These are phyloP conservation scores for Talaromyces sp. DNA, from an alignment of 2,329 filamentous ascomycete species.

Conservation along the genomic window DNA sequence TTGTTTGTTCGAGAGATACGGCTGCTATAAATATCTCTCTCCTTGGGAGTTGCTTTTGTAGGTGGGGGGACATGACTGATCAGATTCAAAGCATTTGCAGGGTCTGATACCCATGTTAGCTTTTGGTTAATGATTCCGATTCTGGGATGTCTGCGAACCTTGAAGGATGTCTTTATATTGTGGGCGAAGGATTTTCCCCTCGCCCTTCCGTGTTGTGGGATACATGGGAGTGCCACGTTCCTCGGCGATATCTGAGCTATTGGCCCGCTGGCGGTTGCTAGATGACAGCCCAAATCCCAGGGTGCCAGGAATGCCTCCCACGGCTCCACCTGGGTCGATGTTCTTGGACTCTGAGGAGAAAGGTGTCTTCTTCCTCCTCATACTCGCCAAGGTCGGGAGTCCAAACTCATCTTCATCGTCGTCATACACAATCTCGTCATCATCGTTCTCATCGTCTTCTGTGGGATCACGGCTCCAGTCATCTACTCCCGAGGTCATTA, in stretches of 20 bases:
- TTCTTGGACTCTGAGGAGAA: slow-evolving; percentile 35
- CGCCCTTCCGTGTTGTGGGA: slow-evolving; percentile 82
- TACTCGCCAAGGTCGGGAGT: slow-evolving; percentile 86
- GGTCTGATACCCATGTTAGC: slow-evolving; percentile 51
- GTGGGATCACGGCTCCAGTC: slow-evolving; percentile 66
- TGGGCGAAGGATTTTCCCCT: slow-evolving; percentile 92
- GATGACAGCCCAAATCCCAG: slow-evolving; percentile 38
- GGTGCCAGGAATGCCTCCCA: slow-evolving; percentile 25
- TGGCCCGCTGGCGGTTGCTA: slow-evolving; percentile 67
- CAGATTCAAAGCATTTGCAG: slow-evolving; percentile 90
- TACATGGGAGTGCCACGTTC: slow-evolving; percentile 82
- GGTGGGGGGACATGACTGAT: slow-evolving; percentile 83
- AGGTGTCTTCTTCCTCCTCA: slow-evolving; percentile 70
- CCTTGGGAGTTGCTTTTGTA: slow-evolving; percentile 74
- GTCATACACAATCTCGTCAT: slow-evolving; percentile 76
- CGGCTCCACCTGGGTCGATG: slow-evolving; percentile 47
- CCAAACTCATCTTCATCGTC: slow-evolving; percentile 96
- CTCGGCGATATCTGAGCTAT: slow-evolving; percentile 92
- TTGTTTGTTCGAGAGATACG: slow-evolving; percentile 95
- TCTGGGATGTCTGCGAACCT: slow-evolving; percentile 48
- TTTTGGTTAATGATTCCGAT: not conserved
- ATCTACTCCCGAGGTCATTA: slow-evolving; percentile 78
- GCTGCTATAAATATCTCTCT: slow-evolving; percentile 81
- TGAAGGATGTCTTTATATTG: slow-evolving; percentile 96
- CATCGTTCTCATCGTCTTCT: slow-evolving; percentile 63